A percentile compares a stretch with the other conserved stretches of the same genome.
Evolutionary conservation across 768 basidiomycete species (phyloP).

Genomic region (Psilocybe subaeruginosa): DNA sequence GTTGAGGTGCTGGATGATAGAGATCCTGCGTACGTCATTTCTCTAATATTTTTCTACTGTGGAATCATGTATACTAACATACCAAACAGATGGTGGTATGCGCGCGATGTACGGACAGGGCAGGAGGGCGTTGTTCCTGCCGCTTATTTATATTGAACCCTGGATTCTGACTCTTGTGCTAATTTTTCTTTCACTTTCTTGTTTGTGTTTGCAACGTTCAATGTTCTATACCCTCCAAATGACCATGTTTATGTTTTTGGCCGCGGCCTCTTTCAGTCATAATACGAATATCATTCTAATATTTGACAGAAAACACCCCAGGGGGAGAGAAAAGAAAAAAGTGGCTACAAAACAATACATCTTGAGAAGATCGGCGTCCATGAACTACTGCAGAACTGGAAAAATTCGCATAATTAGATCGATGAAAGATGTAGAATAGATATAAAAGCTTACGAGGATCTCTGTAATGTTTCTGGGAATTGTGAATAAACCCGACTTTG

Average conservation of each 20-base stretch:
- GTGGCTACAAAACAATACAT: neutral
- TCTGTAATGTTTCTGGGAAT: conserved; percentile 87
- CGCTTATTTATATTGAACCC: conserved; percentile 80
- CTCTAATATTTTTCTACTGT: neutral
- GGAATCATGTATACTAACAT: conserved; percentile 18
- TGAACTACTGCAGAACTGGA: conserved; percentile 9
- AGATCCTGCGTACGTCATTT: conserved; percentile 71
- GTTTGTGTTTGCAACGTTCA: conserved; percentile 33
- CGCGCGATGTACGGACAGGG: conserved; percentile 77
- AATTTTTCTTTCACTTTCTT: conserved; percentile 38
- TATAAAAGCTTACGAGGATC: conserved; percentile 49
- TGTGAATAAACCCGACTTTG: conserved; percentile 75
- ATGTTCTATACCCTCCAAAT: conserved; percentile 25
- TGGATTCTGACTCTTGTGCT: conserved; percentile 31
- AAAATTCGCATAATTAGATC: neutral
- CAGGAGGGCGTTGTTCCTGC: conserved; percentile 91
- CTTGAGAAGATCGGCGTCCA: neutral
- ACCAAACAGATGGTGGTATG: conserved; percentile 87
- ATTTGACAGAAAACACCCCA: neutral
- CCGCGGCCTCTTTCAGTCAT: conserved; percentile 11
- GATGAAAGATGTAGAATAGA: neutral
- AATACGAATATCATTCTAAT: conserved; percentile 17
- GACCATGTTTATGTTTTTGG: conserved; percentile 16
- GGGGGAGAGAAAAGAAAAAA: neutral
- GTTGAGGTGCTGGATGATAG: conserved; percentile 80